Evolutionary conservation across 306 rosid species (phyloP).

Genomic region (Vigna angularis): DNA sequence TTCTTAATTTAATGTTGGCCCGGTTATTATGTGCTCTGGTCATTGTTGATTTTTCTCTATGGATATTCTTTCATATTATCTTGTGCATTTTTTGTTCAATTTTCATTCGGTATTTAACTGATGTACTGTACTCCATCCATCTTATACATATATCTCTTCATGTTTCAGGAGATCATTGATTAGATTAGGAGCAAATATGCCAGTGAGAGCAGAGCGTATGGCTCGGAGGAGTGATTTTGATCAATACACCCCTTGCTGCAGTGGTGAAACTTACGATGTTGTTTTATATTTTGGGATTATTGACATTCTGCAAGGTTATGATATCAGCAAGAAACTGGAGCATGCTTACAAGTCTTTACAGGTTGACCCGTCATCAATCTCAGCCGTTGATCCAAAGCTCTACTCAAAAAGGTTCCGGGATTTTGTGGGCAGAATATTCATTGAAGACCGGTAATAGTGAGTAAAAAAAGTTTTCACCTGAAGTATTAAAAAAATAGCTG

Average conservation of each 20-base stretch:
- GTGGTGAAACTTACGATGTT: constrained; percentile 74
- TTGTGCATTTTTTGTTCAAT: neutral
- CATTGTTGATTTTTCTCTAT: neutral
- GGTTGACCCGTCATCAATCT: constrained; percentile 83
- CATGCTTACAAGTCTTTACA: constrained; percentile 95
- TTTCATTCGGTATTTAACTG: neutral
- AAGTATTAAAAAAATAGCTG: constrained; percentile 24
- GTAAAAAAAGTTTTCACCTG: constrained; percentile 1
- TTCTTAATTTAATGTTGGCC: constrained; percentile 26
- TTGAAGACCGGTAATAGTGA: constrained; percentile 69
- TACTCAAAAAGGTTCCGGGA: constrained; percentile 94
- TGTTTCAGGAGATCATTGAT: constrained; percentile 82
- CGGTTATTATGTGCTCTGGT: constrained; percentile 13
- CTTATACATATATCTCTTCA: constrained; percentile 7
- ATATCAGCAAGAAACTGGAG: constrained; percentile 93
- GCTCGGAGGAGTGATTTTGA: constrained; percentile 84
- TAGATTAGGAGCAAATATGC: constrained; percentile 95
- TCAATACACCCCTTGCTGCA: constrained; percentile 76
- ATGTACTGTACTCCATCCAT: neutral
- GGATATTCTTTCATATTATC: neutral
- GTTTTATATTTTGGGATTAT: constrained; percentile 92
- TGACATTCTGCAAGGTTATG: constrained; percentile 95
- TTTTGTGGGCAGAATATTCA: constrained; percentile 82
- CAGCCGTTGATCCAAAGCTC: constrained; percentile 98
- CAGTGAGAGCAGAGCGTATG: constrained; percentile 94